phyloP scores from a whole-genome alignment of 768 basidiomycete species.

The Mycena albidolilacea region DNA sequence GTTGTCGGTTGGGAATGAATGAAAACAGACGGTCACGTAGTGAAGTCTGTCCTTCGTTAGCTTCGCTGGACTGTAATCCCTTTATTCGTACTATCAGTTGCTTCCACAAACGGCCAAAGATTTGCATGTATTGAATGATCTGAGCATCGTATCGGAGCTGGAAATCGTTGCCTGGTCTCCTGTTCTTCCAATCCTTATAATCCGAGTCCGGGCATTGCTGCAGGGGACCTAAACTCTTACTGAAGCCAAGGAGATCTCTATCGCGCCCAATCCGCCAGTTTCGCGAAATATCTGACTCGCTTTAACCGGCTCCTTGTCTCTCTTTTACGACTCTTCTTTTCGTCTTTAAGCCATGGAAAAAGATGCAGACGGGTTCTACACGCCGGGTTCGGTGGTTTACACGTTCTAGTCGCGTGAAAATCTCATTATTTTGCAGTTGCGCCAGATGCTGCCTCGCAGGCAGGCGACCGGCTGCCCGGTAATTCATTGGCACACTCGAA shows the following conservation, averaged over 20 bases:
- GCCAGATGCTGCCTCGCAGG: slow-evolving; percentile 43
- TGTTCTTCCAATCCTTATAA: background rate
- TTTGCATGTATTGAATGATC: slow-evolving; percentile 12
- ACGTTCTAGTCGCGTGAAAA: slow-evolving; percentile 32
- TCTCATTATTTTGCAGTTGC: slow-evolving; percentile 39
- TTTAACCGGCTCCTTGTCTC: background rate
- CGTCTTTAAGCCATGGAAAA: slow-evolving; percentile 65
- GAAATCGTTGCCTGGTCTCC: background rate
- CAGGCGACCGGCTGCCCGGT: slow-evolving; percentile 38
- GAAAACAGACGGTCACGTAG: too few species aligned
- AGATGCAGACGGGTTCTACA: slow-evolving; percentile 87
- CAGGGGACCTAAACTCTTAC: background rate
- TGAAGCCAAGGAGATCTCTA: background rate
- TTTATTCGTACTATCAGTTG: too few species aligned
- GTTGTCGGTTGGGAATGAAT: too few species aligned
- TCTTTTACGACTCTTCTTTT: slow-evolving; percentile 25
- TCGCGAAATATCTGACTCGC: slow-evolving; percentile 17
- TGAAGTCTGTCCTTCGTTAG: too few species aligned
- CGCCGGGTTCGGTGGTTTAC: slow-evolving; percentile 59
- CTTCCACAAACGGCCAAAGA: background rate
- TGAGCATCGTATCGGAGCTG: background rate
- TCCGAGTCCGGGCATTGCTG: slow-evolving; percentile 13
- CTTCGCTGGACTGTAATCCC: too few species aligned
- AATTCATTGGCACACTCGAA: background rate
- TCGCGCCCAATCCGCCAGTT: slow-evolving; percentile 13